These are phyloP conservation scores for Suhomyces emberorum DNA, from an alignment of 805 yeast species.

Conservation along the genomic window DNA sequence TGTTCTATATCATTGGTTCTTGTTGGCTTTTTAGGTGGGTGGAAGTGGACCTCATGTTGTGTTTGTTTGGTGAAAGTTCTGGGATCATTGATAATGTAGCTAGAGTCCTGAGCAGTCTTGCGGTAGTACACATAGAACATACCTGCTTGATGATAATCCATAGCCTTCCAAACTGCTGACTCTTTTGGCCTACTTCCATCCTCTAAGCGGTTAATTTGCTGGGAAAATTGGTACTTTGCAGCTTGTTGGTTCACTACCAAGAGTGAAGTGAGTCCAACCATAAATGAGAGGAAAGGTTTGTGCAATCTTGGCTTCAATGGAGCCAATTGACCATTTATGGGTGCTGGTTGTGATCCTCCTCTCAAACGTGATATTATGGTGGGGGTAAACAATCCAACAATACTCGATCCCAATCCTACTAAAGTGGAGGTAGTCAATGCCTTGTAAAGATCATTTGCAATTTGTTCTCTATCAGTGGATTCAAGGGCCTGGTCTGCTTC, in stretches of 20 bases:
- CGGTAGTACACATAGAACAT: slow-evolving; percentile 28
- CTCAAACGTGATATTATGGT: slow-evolving; percentile 20
- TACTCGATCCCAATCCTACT: slow-evolving; percentile 25
- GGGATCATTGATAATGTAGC: slow-evolving; percentile 21
- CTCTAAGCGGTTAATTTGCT: slow-evolving; percentile 16
- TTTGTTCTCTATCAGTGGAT: slow-evolving; percentile 26
- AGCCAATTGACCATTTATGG: slow-evolving; percentile 2
- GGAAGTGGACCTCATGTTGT: slow-evolving; percentile 27
- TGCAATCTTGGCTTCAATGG: slow-evolving; percentile 17
- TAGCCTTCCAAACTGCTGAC: slow-evolving; percentile 32
- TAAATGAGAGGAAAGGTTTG: slow-evolving; percentile 32
- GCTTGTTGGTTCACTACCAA: slow-evolving; percentile 24
- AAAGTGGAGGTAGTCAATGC: slow-evolving; percentile 22
- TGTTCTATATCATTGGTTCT: neutral
- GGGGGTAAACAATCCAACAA: slow-evolving; percentile 28
- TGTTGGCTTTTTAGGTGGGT: slow-evolving; percentile 5
- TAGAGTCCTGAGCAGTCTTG: slow-evolving; percentile 19
- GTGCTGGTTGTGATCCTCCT: slow-evolving; percentile 2
- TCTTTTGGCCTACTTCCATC: slow-evolving; percentile 13
- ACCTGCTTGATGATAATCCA: slow-evolving; percentile 35
- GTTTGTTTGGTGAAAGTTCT: slow-evolving; percentile 23
- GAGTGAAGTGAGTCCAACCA: slow-evolving; percentile 28
- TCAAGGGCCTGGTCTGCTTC: slow-evolving; percentile 38
- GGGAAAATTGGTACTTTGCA: slow-evolving; percentile 20
- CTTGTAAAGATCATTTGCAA: slow-evolving; percentile 28